Conservation (phyloP, 345 rosid genomes). For the Pugionium cornutum region DNA sequence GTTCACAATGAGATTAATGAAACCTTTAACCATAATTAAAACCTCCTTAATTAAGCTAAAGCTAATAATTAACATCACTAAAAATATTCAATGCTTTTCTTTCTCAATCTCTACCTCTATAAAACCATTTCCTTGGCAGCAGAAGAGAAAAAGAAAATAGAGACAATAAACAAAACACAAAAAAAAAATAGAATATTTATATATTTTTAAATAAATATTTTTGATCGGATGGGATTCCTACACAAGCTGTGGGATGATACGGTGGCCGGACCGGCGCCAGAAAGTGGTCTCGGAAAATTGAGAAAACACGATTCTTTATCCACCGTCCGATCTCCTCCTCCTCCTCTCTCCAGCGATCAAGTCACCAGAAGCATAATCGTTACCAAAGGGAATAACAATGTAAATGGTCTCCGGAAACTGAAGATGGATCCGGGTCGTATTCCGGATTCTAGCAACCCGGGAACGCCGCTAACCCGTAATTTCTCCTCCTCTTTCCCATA, state of each 20-base stretch:
- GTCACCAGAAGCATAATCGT: conserved; percentile 69
- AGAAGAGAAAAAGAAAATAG: conserved; percentile 28
- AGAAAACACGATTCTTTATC: conserved; percentile 60
- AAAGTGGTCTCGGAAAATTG: conserved; percentile 67
- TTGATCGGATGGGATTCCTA: conserved; percentile 71
- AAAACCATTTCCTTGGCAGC: conserved; percentile 32
- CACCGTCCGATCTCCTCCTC: conserved; percentile 40
- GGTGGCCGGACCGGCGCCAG: conserved; percentile 93
- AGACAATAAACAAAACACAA: conserved; percentile 22
- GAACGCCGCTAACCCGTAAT: conserved; percentile 63
- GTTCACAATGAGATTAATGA: conserved; percentile 7
- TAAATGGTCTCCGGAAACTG: conserved; percentile 42
- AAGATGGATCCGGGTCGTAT: conserved; percentile 48
- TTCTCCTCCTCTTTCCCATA: background rate
- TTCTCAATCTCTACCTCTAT: conserved; percentile 41
- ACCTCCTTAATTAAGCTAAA: conserved; percentile 35
- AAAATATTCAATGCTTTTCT: conserved; percentile 33
- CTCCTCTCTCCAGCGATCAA: conserved; percentile 31
- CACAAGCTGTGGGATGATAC: conserved; percentile 97
- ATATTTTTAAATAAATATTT: conserved; percentile 18
- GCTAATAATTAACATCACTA: conserved; percentile 35
- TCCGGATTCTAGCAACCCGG: conserved; percentile 55
- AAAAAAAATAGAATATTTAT: background rate
- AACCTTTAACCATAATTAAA: conserved; percentile 21
- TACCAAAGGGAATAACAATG: conserved; percentile 44